Evolutionary conservation across 345 rosid species (phyloP).

Genomic region (Mercurialis annua): DNA sequence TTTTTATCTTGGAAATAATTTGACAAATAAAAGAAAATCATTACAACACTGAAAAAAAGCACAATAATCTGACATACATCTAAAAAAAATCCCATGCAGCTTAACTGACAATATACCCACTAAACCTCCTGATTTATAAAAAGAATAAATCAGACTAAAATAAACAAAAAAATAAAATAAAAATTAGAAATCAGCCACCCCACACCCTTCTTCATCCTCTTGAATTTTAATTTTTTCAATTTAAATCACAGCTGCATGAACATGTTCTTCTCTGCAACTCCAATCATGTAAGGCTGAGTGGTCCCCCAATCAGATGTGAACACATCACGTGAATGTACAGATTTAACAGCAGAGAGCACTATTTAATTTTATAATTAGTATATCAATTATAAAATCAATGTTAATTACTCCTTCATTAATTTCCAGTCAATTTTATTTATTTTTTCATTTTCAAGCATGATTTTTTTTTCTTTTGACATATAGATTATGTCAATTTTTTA

Average conservation of each 20-base stretch:
- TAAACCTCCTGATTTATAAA: conserved; percentile 6
- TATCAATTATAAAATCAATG: no score
- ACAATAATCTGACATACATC: conserved; percentile 18
- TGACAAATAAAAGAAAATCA: conserved; percentile 3
- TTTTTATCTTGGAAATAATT: neutral
- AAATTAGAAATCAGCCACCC: conserved; percentile 4
- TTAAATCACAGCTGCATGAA: conserved; percentile 28
- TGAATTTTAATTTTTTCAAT: neutral
- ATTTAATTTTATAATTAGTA: neutral
- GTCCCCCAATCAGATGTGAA: conserved; percentile 40
- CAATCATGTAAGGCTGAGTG: conserved; percentile 40
- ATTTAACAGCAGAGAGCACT: conserved; percentile 33
- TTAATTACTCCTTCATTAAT: conserved; percentile 4
- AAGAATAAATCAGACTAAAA: conserved; percentile 1
- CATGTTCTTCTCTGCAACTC: conserved; percentile 32
- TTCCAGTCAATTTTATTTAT: neutral
- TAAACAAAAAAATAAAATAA: neutral
- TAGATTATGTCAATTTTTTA: no score
- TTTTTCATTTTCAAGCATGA: neutral
- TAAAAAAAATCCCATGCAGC: conserved; percentile 4
- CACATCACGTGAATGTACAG: conserved; percentile 60
- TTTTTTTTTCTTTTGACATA: neutral
- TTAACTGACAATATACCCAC: conserved; percentile 5
- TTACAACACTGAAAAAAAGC: conserved; percentile 12
- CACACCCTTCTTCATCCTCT: neutral